phyloP scores from a whole-genome alignment of 306 rosid species.

The Dryas alaskensis region DNA sequence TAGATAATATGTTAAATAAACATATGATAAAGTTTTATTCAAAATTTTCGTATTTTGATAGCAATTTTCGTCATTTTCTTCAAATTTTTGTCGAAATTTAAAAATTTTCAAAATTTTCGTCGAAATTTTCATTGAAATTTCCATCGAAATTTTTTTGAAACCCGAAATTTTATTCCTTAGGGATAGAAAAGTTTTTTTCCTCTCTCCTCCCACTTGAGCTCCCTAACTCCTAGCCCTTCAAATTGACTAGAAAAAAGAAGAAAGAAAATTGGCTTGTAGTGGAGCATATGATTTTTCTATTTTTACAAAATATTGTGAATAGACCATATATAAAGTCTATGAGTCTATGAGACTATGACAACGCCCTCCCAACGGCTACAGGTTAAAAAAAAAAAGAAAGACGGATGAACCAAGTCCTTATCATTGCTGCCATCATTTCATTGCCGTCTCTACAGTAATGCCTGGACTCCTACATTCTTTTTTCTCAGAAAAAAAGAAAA shows the following conservation, averaged over 20 bases:
- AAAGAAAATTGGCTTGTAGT: neutral
- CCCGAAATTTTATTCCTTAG: too few relatives aligned
- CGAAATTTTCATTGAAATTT: too few relatives aligned
- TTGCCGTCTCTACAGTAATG: slow-evolving; percentile 28
- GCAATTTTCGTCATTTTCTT: too few relatives aligned
- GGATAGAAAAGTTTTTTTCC: too few relatives aligned
- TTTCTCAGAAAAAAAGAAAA: neutral
- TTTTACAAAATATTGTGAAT: neutral
- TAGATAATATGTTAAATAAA: too few relatives aligned
- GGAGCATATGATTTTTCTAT: neutral
- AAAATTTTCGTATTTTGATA: too few relatives aligned
- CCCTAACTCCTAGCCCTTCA: neutral
- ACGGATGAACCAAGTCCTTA: slow-evolving; percentile 30
- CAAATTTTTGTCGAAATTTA: too few relatives aligned
- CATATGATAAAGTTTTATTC: too few relatives aligned
- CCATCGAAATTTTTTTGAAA: too few relatives aligned
- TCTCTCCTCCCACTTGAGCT: too few relatives aligned
- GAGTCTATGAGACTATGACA: slow-evolving; percentile 33
- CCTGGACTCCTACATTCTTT: slow-evolving; percentile 2
- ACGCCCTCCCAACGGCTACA: slow-evolving; percentile 46
- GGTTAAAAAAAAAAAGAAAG: slow-evolving; percentile 14
- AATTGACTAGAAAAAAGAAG: neutral
- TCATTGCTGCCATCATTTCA: slow-evolving; percentile 41
- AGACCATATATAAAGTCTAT: neutral
- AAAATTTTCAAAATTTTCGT: too few relatives aligned